Conservation (phyloP, 2,329 filamentous ascomycete species). For the Cladosporium oxysporum region DNA sequence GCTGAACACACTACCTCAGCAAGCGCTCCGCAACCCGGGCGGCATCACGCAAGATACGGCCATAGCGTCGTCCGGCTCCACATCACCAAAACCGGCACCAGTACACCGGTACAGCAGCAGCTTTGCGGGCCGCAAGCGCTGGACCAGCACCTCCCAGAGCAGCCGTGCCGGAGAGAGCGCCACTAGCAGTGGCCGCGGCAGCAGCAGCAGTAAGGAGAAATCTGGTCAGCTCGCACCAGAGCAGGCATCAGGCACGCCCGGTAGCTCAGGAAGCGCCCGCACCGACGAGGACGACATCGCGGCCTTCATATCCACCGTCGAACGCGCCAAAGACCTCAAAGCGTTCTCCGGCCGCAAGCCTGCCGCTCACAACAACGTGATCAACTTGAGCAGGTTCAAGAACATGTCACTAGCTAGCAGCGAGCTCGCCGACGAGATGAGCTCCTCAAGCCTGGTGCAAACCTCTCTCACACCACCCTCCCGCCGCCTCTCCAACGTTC, state of each 20-base stretch:
- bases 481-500: constrained; percentile 69
- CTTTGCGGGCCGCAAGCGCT: constrained; percentile 80
- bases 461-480: constrained; percentile 77
- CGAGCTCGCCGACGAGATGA: constrained; percentile 87
- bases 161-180: constrained; percentile 74
- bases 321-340: constrained; percentile 81
- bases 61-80: constrained; percentile 65
- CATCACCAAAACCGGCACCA: constrained; percentile 76
- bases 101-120: constrained; percentile 91
- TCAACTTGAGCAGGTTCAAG: constrained; percentile 67
- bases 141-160: constrained; percentile 62
- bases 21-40: constrained; percentile 61
- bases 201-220: constrained; percentile 60
- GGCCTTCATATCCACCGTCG: constrained; percentile 86
- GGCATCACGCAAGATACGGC: constrained; percentile 50
- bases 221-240: constrained; percentile 42
- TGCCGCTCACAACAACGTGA: constrained; percentile 62
- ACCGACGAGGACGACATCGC: constrained; percentile 92
- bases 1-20: constrained; percentile 72
- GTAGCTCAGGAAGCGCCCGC: constrained; percentile 65
- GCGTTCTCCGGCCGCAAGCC: constrained; percentile 66
- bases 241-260: constrained; percentile 74
- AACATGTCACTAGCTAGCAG: constrained; percentile 87
- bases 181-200: constrained; percentile 77
- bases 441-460: constrained; percentile 82